Evolutionary conservation across 768 basidiomycete genomes (phyloP), one percentile per base, ranked within the genome.

Genomic region (Daedaleopsis nitida): DNA sequence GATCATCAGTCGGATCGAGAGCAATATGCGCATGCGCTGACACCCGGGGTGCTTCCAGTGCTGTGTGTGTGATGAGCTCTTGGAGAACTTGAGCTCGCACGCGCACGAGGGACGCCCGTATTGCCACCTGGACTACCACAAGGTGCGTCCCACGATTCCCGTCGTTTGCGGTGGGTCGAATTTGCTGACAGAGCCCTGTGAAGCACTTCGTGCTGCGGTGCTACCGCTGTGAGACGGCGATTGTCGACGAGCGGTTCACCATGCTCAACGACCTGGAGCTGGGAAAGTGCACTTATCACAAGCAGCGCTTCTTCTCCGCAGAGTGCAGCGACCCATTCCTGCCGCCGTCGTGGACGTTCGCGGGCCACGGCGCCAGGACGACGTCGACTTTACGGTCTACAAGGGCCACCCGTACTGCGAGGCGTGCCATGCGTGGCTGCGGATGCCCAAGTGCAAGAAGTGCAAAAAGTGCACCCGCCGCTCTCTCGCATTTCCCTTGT

Each of bases 281-380:
- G 0, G 91, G 78, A 11, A 77, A 85, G 72, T 84, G 93, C 50
- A 87, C 89, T 52, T 99, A 98, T 73, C 96, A 99, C 76, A 93
- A 96, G 64, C 91, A 94, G 52, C 96, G 98, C 75, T 99, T 99
- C 78, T 99, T 98, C 81, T 99, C 97, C 72, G 86, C 94, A 2
- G 95, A 97, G 72, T 99, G 96, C 69, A 97, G 96, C 6, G 95
- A 98, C 71, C 96, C 96, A 0, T 99, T 99, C 80, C 80, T 98
- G 34, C 73, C 60, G 65, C 73, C 74, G 53, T 71, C 45, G 57
- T 57, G 68, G 12, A 84, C 75, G 14, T 75, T 92, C 45, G 75
- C 78, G 7, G 87, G 86, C 5, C 87, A 91, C 63, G 90, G 90
- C 44, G 83, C 13, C 67, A 84, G 39, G 86, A 89, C 58, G 86